Conservation (phyloP, 768 basidiomycete genomes). For the Gymnopilus dilepis region DNA sequence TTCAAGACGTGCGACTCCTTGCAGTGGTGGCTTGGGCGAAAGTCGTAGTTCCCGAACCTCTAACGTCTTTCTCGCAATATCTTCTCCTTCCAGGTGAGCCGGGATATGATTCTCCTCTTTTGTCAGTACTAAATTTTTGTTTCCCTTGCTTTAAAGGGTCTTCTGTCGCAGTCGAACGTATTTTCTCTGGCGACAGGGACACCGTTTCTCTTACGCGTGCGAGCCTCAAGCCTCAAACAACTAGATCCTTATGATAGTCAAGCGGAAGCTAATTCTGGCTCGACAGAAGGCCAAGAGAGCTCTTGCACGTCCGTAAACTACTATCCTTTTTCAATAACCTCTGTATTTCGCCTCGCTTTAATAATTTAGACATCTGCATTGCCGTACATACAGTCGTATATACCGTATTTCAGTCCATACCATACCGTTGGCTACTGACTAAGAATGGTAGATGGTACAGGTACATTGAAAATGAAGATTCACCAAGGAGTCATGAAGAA, state of each 20-base stretch:
- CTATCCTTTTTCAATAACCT: no score
- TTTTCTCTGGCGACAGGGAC: conserved; percentile 27
- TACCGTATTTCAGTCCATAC: neutral
- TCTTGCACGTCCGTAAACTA: no score
- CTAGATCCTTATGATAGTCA: conserved; percentile 7
- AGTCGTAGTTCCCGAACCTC: conserved; percentile 31
- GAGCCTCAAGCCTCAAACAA: conserved; percentile 34
- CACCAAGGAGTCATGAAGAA: no score
- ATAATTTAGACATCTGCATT: no score
- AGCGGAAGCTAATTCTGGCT: no score
- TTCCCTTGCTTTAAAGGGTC: no score
- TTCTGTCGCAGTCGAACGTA: conserved; percentile 36
- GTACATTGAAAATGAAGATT: neutral
- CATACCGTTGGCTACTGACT: neutral
- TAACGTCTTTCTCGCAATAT: conserved; percentile 34
- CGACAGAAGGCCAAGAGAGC: no score
- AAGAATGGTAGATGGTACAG: neutral
- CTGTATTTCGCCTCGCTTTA: no score
- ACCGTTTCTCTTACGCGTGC: conserved; percentile 36
- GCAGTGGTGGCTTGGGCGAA: conserved; percentile 33
- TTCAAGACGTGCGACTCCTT: conserved; percentile 34
- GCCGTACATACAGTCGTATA: neutral
- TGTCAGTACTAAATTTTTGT: no score
- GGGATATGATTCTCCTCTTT: no score
- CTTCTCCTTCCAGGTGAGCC: conserved; percentile 37